phyloP scores from a whole-genome alignment of 2,329 filamentous ascomycete species.

The Pestalotiopsis sp. region DNA sequence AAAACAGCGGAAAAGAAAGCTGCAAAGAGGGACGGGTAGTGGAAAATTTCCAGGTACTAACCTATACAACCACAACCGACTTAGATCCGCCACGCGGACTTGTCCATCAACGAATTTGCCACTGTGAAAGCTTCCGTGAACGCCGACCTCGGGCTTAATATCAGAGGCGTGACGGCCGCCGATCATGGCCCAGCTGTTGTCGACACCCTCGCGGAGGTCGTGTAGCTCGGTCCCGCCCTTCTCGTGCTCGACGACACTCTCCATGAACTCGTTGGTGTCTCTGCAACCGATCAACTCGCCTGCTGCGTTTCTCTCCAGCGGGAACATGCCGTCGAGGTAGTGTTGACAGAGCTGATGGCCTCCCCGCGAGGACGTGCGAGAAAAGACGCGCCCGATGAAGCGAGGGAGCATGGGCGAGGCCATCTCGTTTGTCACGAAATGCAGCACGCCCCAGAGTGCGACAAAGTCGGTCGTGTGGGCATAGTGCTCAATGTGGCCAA shows the following conservation, averaged over 20 bases:
- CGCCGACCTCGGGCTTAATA: constrained; percentile 34
- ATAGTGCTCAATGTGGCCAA: constrained; percentile 80
- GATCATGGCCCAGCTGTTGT: constrained; percentile 49
- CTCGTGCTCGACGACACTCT: constrained; percentile 54
- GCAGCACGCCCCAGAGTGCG: constrained; percentile 72
- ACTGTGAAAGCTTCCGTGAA: constrained; percentile 37
- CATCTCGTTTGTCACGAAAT: constrained; percentile 59
- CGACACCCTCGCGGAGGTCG: constrained; percentile 49
- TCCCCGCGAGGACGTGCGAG: constrained; percentile 49
- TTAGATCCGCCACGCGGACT: constrained; percentile 62
- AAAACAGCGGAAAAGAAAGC: too few species aligned
- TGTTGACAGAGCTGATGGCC: constrained; percentile 65
- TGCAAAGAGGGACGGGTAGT: too few species aligned
- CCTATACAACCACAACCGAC: constrained; percentile 62
- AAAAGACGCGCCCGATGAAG: constrained; percentile 66
- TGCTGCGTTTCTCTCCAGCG: constrained; percentile 45
- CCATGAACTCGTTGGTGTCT: constrained; percentile 62
- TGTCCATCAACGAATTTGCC: constrained; percentile 32
- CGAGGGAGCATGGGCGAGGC: constrained; percentile 53
- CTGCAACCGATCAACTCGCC: constrained; percentile 45
- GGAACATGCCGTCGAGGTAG: constrained; percentile 65
- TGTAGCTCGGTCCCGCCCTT: constrained; percentile 45
- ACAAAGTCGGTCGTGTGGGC: constrained; percentile 76
- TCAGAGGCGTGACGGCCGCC: constrained; percentile 20
- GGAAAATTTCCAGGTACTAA: neutral